Evolutionary conservation across 2,329 filamentous ascomycete genomes (phyloP), one percentile per base, ranked within the genome.

Genomic region (Cladophialophora bantiana): DNA sequence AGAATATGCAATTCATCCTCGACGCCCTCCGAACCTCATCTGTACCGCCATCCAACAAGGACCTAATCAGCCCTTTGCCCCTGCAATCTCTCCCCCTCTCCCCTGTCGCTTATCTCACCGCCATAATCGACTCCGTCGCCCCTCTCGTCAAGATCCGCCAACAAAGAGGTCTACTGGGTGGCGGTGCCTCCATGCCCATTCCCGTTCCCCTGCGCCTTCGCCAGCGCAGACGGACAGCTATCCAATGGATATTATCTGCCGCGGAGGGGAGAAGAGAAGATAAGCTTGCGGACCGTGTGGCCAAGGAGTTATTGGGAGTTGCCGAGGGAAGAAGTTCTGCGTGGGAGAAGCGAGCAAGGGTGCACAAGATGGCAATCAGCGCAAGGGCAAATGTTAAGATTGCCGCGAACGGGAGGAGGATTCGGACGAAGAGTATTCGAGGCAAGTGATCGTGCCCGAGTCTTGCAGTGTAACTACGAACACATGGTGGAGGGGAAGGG

Each of bases 81-180:
- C 84, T 91, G 31, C 83, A 86, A 3, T 89, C 94, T 73, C 89
- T 99, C 9, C 93, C 95, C 2, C 87, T 97, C 36, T 92, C 97
- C 79, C 95, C 95, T 1, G 85, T 96, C 62, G 86, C 92, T 62
- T 99, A 98, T 82, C 89, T 99, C 56, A 92, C 90, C 12, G 85
- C 96, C 36, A 93, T 94, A 36, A 89, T 99, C 74, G 95, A 99
- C 83, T 96, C 92, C 9, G 90, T 99, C 31, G 92, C 94, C 1
- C 95, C 95, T 9, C 85, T 99, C 15, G 83, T 99, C 75, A 90
- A 90, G 72, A 89, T 99, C 75, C 87, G 89, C 62, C 86, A 86
- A 68, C 86, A 93, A 73, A 88, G 88, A 74, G 93, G 93, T 72
- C 87, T 91, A 40, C 92, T 90, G 0, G 94, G 94, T 80, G 95